Evolutionary conservation across 352 stramenopile species (phyloP), one percentile per base, ranked within the genome.

Genomic region (Globisporangium sylvaticum): DNA sequence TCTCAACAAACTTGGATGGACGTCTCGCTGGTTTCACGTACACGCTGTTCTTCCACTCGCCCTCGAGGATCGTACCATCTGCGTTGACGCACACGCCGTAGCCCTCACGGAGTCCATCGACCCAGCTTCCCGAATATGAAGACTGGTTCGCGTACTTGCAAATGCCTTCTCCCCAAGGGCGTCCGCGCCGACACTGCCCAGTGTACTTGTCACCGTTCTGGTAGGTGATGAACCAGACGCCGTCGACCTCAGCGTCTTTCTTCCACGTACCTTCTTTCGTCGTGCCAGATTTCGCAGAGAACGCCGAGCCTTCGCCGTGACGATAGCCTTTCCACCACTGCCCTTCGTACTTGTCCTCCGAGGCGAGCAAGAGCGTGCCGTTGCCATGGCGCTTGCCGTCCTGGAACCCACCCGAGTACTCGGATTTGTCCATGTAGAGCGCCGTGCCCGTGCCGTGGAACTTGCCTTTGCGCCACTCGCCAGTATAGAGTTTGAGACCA

Each of bases 121-220:
- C 64, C 81, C 83, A 98, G 9, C 73, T 65, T 0, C 96, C 96
- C 2, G 84, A 92, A 67, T 98, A 98, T 14, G 96, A 83, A 61
- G 93, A 87, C 10, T 94, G 93, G 58, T 96, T 96, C 25, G 84
- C 74, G 32, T 97, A 97, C 61, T 96, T 94, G 60, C 92, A 96
- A 0, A 90, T 91, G 1, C 96, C 96, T 63, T 88, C 74, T 10
- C 85, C 85, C 81, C 82, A 90, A 27, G 85, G 80, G 9, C 78
- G 73, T 0, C 83, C 82, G n/a, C 79, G 79, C 18, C 76, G 78
- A 32, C 82, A 89, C 15, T 76, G 66, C 20, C 85, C 85, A 20
- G 78, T 85, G 73, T 87, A 92, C 64, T 94, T 94, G 69, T 94
- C 85, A n/a, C 79, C 79, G 46, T 90, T 94, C 15, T 73, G 65